A percentile compares a stretch with the other conserved stretches of the same genome.
phyloP scores from a whole-genome alignment of 2,329 filamentous ascomycete genomes.

The Parastagonospora avenae region DNA sequence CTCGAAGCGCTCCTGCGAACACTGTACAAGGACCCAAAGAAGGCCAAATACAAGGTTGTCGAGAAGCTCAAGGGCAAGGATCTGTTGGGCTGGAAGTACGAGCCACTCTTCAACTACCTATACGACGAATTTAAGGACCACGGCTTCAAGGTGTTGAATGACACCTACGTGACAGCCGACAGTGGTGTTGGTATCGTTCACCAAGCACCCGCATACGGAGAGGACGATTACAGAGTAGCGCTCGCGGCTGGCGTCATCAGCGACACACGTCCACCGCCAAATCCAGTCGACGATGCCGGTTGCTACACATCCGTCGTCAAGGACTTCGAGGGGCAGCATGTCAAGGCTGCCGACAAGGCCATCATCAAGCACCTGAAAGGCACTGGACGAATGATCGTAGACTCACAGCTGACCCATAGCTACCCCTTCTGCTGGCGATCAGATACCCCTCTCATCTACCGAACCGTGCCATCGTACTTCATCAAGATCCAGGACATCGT shows the following conservation, averaged over 20 bases:
- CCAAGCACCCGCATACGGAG: slow-evolving; percentile 90
- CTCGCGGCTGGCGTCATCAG: slow-evolving; percentile 76
- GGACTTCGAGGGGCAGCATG: slow-evolving; percentile 85
- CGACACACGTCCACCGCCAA: slow-evolving; percentile 78
- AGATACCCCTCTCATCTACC: slow-evolving; percentile 93
- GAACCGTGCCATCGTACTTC: slow-evolving; percentile 93
- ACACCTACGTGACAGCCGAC: slow-evolving; percentile 83
- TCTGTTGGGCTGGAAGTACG: slow-evolving; percentile 87
- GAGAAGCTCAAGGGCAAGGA: slow-evolving; percentile 80
- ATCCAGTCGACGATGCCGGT: slow-evolving; percentile 85
- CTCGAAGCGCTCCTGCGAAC: slow-evolving; percentile 80
- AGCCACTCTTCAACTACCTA: slow-evolving; percentile 89
- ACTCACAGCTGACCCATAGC: slow-evolving; percentile 86
- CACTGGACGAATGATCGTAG: slow-evolving; percentile 76
- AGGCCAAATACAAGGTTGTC: slow-evolving; percentile 86
- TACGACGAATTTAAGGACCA: slow-evolving; percentile 85
- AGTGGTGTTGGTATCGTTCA: slow-evolving; percentile 95
- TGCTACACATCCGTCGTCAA: slow-evolving; percentile 76
- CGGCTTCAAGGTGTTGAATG: slow-evolving; percentile 82
- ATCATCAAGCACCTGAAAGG: slow-evolving; percentile 89
- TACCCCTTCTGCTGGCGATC: slow-evolving; percentile 94
- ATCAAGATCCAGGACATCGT: slow-evolving; percentile 84
- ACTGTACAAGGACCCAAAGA: slow-evolving; percentile 93
- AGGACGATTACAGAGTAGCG: slow-evolving; percentile 91
- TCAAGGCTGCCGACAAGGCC: slow-evolving; percentile 89